phyloP scores from a whole-genome alignment of 345 rosid genomes.

The Jatropha curcas region DNA sequence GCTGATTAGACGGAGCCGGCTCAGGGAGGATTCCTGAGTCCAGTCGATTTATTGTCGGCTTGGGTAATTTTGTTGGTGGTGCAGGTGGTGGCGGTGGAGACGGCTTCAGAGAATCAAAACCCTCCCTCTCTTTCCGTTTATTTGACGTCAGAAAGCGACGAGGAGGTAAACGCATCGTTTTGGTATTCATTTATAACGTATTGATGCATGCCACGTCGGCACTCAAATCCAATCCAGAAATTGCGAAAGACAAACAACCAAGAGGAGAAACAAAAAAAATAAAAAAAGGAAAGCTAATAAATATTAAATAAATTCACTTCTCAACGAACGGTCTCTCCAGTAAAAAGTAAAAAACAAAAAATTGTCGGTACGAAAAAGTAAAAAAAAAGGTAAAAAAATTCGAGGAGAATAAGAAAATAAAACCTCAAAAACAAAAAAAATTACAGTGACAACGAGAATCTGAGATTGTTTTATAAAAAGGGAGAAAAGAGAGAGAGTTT shows the following conservation, averaged over 20 bases:
- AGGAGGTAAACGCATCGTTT: conserved; percentile 89
- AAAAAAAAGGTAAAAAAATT: background rate
- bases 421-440: background rate
- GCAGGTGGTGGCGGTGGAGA: background rate
- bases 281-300: no score
- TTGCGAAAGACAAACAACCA: background rate
- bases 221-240: background rate
- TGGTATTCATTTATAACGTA: conserved; percentile 49
- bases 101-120: conserved; percentile 36
- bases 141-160: conserved; percentile 66
- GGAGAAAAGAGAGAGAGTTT: background rate
- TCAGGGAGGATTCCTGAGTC: background rate
- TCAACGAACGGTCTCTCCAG: background rate
- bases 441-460: background rate
- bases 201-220: conserved; percentile 73
- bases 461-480: background rate
- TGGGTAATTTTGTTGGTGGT: conserved; percentile 8
- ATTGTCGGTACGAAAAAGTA: background rate
- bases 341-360: background rate
- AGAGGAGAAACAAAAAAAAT: background rate
- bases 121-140: conserved; percentile 67
- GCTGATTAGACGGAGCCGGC: conserved; percentile 40
- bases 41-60: conserved; percentile 17
- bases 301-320: background rate
- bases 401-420: background rate